Evolutionary conservation across 192 early-diverging fungal species (phyloP), one percentile per base, ranked within the genome.

Genomic region (Linnemannia elongata): DNA sequence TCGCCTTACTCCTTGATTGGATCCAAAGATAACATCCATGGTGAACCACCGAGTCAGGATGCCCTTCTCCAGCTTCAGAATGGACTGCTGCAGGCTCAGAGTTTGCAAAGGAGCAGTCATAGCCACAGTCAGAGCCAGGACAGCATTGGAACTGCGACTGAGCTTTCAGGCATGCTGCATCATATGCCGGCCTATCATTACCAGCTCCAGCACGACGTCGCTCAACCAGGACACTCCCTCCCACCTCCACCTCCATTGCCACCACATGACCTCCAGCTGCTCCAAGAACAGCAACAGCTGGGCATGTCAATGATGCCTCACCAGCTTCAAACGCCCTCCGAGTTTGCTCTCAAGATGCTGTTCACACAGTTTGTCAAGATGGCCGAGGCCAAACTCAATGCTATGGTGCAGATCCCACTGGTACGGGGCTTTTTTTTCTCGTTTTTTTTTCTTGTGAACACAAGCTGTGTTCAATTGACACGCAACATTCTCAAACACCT

Each of bases 301-400:
- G 45, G 49, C 4, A 41, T 47, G 27, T 33, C 82, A 3, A 27
- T 79, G 4, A 52, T 79, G 52, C 77, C 81, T 15, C 75, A 83
- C 38, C 88, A 90, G 42, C 79, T 84, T 57, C 85, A 91, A 47
- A 89, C 88, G 35, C 91, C 91, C 24, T 89, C 93, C 10, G 91
- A 91, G 35, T 92, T 91, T 90, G 92, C 92, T 13, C 77, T 94
- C 35, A 83, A 88, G 47, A 88, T 91, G 72, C 81, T 94, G 33
- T 90, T 92, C 75, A 90, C 85, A 22, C 90, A 94, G 49, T 94
- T 94, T 84, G 91, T 89, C n/a, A 88, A 89, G 42, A 82, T 89
- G 71, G 93, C 93, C 0, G 91, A 94, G 69, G 78, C 82, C 4
- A 94, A 93, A 74, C 89, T 93, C 75, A 88, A 78, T 36, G 75